Evolutionary conservation across 371 early-diverging fungal genomes (phyloP), one percentile per base, ranked within the genome.

Genomic region (Zopfochytrium polystomum): DNA sequence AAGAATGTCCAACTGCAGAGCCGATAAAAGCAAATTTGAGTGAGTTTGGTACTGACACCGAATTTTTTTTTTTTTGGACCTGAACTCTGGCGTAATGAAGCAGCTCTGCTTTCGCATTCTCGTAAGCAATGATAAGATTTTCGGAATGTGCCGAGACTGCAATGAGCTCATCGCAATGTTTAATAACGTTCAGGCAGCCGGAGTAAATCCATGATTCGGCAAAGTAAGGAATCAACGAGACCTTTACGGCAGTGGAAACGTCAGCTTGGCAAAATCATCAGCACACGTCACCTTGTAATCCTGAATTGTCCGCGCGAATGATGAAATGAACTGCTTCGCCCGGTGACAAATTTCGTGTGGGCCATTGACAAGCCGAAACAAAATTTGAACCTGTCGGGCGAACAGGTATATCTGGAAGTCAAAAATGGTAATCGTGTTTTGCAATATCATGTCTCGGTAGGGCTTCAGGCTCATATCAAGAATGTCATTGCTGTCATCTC

Each of bases 391-490:
- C 67, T 96, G 98, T 25, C 94, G 76, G 13, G 89, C 91, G 72
- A 95, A 94, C 4, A 97, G 76, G 68, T 96, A 97, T 49, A 89
- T 83, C 49, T 94, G 85, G 58, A 96, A 94, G 73, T 97, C 98
- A 71, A 95, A 96, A 27, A 95, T 87, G 1, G 90, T 80, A 45
- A 93, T 91, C n/a, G 81, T 80, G 75, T 90, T 96, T 66, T 92
- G 89, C 51, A 87, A 83, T 65, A 96, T 92, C 75, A 85, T 72
- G 32, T 90, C 87, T 27, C 93, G 82, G 63, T 94, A 97, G 4
- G 87, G 85, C 70, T 92, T 93, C 35, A 80, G 80, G 32, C 79
- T 76, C 34, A 87, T 70, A 55, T 90, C 84, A 20, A 95, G 74
- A 7, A 94, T 76, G 63, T 91, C 88, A n/a, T 85, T 82, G 60